Evolutionary conservation across 441 rosid species (phyloP).

Genomic region (Adansonia madagascariensis): DNA sequence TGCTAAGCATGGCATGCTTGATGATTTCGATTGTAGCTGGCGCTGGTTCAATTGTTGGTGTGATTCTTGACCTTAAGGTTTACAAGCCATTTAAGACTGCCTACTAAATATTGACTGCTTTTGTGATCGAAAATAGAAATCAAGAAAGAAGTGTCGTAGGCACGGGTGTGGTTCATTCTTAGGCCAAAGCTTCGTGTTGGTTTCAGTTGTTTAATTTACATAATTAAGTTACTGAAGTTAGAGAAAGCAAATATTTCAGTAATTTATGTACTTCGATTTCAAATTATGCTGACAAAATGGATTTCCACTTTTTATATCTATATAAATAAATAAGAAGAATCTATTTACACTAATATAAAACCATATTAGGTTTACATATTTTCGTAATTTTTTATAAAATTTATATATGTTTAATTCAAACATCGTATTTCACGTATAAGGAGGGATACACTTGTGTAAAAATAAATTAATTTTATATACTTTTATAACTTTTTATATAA

Average conservation of each 20-base stretch:
- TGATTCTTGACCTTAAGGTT: constrained; percentile 57
- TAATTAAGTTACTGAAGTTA: neutral
- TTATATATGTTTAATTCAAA: too few relatives aligned
- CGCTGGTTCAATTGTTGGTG: constrained; percentile 71
- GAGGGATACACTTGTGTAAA: too few relatives aligned
- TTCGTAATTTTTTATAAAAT: too few relatives aligned
- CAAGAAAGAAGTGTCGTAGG: neutral
- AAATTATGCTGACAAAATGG: neutral
- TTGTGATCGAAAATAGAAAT: neutral
- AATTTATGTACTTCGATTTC: constrained; percentile 24
- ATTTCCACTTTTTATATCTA: too few relatives aligned
- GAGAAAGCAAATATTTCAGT: constrained; percentile 5
- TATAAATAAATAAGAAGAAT: too few relatives aligned
- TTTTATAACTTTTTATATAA: too few relatives aligned
- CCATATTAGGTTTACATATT: too few relatives aligned
- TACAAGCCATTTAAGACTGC: constrained; percentile 68
- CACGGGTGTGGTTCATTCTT: too few relatives aligned
- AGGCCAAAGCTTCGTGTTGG: too few relatives aligned
- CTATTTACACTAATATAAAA: too few relatives aligned
- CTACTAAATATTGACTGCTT: constrained; percentile 26
- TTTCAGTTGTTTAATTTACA: neutral
- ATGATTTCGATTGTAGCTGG: constrained; percentile 63
- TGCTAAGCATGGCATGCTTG: constrained; percentile 57
- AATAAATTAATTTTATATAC: too few relatives aligned
- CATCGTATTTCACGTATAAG: too few relatives aligned